Base-by-base conservation (phyloP, 208 protist genomes). In the Crithidia fasciculata region DNA sequence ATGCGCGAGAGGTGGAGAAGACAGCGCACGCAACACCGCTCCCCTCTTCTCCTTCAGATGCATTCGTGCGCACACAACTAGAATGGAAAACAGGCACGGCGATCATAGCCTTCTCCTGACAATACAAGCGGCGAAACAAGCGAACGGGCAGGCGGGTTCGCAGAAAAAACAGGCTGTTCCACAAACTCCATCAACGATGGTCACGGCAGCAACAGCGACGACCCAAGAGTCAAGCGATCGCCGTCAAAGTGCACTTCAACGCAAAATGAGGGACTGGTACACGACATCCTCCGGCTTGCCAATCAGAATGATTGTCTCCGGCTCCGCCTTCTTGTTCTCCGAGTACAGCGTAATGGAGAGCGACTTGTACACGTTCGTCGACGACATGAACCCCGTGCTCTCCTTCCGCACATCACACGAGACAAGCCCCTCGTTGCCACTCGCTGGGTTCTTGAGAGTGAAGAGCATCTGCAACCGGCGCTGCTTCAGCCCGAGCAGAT, bases 381-480 rank as follows among this genome's bases (percentile, higher is more conserved):
- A 93, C 18, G 68, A 69, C 69, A 96, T 69, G 52, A 95, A 84
- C 0, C 92, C 92, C 0, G 85, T 89, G 55, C 80, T 82, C 68
- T 94, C 88, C 43, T 88, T 88, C 8, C 84, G 82, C 55, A 96
- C 90, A 57, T 95, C 92, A 40, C 89, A 95, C 28, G 88, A 83
- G 36, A 96, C 90, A 50, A 96, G 72, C 5, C 90, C 92, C 69
- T 96, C 90, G 45, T 81, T 74, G 44, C 85, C 83, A 53, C 75
- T 91, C 15, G 76, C 64, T 12, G 84, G 82, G 60, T 91, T 91
- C 63, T 92, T 88, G 16, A 96, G 85, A 2, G 89, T 85, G 80
- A 96, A 93, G 55, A 96, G 78, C 92, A 96, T 96, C 75, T 94
- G 92, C 67, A 96, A 72, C 18, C 82, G 84, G 39, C 88, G 86